phyloP scores from a whole-genome alignment of 2,329 filamentous ascomycete genomes.

The Cordyceps militaris region DNA sequence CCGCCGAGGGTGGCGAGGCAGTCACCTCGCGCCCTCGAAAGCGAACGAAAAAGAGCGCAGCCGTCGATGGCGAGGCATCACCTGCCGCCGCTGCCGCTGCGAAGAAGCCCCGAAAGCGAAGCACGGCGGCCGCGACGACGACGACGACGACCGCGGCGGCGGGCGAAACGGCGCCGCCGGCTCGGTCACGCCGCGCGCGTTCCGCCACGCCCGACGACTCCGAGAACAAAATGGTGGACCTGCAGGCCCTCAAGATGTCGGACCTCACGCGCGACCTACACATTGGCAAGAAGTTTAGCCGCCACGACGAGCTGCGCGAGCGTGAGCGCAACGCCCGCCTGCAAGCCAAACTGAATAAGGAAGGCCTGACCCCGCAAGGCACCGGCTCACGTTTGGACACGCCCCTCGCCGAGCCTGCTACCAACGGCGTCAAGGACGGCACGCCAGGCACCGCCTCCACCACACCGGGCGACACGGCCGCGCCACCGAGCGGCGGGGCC shows the following conservation, averaged over 20 bases:
- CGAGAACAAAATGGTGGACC: slow-evolving; percentile 56
- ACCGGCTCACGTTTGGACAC: slow-evolving; percentile 16
- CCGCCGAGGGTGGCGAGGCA: not conserved
- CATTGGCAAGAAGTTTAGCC: slow-evolving; percentile 68
- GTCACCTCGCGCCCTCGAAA: slow-evolving; percentile 1
- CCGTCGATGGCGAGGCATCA: not conserved
- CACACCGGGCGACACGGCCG: slow-evolving; percentile 18
- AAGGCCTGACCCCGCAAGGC: slow-evolving; percentile 20
- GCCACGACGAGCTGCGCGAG: slow-evolving; percentile 64
- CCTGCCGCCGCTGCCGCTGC: not conserved
- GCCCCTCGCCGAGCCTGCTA: not conserved
- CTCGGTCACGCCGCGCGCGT: slow-evolving; percentile 31
- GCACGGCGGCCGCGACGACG: not conserved
- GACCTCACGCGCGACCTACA: slow-evolving; percentile 63
- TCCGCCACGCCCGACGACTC: slow-evolving; percentile 56
- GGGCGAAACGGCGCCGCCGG: too few relatives aligned
- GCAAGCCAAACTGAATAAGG: slow-evolving; percentile 25
- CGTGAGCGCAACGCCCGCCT: slow-evolving; percentile 47
- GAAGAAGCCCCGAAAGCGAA: slow-evolving; percentile 7
- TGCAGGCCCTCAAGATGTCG: slow-evolving; percentile 61
- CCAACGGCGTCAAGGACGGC: slow-evolving; percentile 13
- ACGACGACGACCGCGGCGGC: too few relatives aligned
- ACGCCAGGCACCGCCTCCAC: slow-evolving; percentile 13
- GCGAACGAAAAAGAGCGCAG: slow-evolving; percentile 6
- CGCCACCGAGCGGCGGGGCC: slow-evolving; percentile 18